Percentiles rank a stretch among this genome's conserved stretches.
phyloP scores from a whole-genome alignment of 2,329 filamentous ascomycete species.

The Neospermospora avenae region DNA sequence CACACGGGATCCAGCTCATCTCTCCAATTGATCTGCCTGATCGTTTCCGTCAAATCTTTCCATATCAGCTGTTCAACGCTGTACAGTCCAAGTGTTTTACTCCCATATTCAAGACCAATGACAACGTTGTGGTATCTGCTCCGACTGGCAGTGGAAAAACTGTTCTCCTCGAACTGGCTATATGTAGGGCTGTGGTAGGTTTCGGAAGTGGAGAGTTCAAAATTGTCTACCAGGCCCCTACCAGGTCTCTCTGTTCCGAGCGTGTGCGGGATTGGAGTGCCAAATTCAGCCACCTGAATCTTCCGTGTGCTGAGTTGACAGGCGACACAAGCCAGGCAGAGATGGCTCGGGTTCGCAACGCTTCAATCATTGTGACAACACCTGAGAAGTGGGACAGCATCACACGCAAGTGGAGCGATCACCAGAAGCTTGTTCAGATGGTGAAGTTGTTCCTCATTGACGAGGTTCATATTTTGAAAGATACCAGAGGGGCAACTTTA shows the following conservation, averaged over 20 bases:
- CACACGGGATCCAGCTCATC: constrained; percentile 54
- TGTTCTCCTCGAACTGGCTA: constrained; percentile 74
- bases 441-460: constrained; percentile 82
- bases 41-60: constrained; percentile 65
- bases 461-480: constrained; percentile 83
- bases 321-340: constrained; percentile 72
- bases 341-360: constrained; percentile 65
- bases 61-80: constrained; percentile 74
- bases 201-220: constrained; percentile 64
- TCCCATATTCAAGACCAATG: constrained; percentile 60
- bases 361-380: constrained; percentile 81
- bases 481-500: constrained; percentile 72
- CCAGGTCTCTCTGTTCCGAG: constrained; percentile 78
- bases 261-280: constrained; percentile 71
- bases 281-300: constrained; percentile 66
- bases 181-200: constrained; percentile 65
- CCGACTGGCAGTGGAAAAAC: constrained; percentile 88
- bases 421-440: constrained; percentile 68
- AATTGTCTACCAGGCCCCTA: constrained; percentile 80
- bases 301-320: constrained; percentile 74
- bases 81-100: constrained; percentile 78
- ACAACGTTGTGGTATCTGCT: constrained; percentile 77
- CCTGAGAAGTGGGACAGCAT: constrained; percentile 92
- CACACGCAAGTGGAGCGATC: constrained; percentile 82
- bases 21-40: constrained; percentile 62